A percentile compares a stretch with the other conserved stretches of the same genome.
Evolutionary conservation across 768 basidiomycete genomes (phyloP).

Genomic region (Tricholoma matsutake): DNA sequence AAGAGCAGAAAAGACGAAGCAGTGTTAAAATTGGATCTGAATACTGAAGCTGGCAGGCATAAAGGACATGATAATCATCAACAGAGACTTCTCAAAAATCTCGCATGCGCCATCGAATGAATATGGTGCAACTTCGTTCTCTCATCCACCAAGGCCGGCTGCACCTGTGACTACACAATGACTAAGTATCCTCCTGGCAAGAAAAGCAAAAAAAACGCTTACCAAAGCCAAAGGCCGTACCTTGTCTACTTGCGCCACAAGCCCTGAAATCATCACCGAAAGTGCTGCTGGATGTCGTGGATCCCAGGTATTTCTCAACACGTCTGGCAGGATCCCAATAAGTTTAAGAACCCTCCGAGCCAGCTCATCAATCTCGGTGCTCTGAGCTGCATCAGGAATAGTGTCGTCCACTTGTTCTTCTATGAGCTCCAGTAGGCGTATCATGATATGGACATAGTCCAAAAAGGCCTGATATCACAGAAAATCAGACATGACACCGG

Average conservation of each 20-base stretch:
- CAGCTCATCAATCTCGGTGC: constrained; percentile 58
- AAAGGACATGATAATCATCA: constrained; percentile 5
- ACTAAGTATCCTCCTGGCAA: constrained; percentile 15
- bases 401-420: constrained; percentile 40
- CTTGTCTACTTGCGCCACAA: constrained; percentile 58
- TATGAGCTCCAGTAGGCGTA: constrained; percentile 53
- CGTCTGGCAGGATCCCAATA: constrained; percentile 65
- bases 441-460: constrained; percentile 68
- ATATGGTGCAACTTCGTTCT: constrained; percentile 61
- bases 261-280: constrained; percentile 66
- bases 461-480: constrained; percentile 51
- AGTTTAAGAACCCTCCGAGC: constrained; percentile 58
- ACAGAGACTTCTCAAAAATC: constrained; percentile 59
- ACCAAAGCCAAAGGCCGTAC: constrained; percentile 61
- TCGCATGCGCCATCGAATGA: constrained; percentile 58
- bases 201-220: constrained; percentile 23
- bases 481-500: neutral
- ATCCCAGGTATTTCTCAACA: constrained; percentile 55
- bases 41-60: too few species aligned
- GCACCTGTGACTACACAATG: constrained; percentile 39
- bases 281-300: constrained; percentile 67
- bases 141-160: constrained; percentile 47
- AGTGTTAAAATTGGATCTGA: too few species aligned
- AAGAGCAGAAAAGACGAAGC: too few species aligned
- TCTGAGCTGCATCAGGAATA: constrained; percentile 43